Base-by-base conservation (phyloP, 129 eudicot genomes). In the Flaveria robusta region DNA sequence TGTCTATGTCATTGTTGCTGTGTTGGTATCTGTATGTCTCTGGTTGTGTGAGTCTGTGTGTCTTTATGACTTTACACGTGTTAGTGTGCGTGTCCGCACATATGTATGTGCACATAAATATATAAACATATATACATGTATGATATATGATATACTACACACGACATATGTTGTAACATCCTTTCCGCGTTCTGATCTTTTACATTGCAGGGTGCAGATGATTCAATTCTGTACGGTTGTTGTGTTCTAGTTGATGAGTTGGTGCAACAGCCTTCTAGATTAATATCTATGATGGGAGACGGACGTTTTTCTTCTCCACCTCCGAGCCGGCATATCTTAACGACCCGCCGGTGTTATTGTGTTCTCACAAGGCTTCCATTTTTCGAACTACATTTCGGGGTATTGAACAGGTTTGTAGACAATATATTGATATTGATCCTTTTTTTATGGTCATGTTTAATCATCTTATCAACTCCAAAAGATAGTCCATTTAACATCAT, bases 261-360 rank as follows among this genome's bases (percentile, higher is more conserved):
- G 27, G 87, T 95, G 43, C 97, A 91, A 67, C 89, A 89, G 72
- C 92, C 96, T 3, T 91, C 99, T 59, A 87, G 92, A 71, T 87
- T 95, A 83, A 80, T 95, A 71, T 89, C 97, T 15, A 80, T 83
- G 81, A 82, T 85, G 62, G 84, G 96, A 67, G 96, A 91, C 72
- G 85, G 82, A 50, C 88, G 84, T 64, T 72, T 84, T 51, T 31
- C 37, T 11, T 73, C 50, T 43, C 77, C 87, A 66, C 84, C 87
- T 52, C 24, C 82, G 79, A 87, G 92, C 39, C 97, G 99, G 46
- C 86, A 87, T 76, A 85, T 91, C 60, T 80, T 95, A 76, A 91
- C 97, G 1, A 95, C 99, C 52, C 86, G 92, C 24, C 90, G 99
- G 20, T 95, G 99, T 83, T 95, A 95, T 74, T 95, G 99, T 87